Percentiles rank a stretch among this genome's conserved stretches.
These are phyloP conservation scores for Limonomyces culmigenus DNA, from an alignment of 1,284 basidiomycete species.

Conservation along the genomic window DNA sequence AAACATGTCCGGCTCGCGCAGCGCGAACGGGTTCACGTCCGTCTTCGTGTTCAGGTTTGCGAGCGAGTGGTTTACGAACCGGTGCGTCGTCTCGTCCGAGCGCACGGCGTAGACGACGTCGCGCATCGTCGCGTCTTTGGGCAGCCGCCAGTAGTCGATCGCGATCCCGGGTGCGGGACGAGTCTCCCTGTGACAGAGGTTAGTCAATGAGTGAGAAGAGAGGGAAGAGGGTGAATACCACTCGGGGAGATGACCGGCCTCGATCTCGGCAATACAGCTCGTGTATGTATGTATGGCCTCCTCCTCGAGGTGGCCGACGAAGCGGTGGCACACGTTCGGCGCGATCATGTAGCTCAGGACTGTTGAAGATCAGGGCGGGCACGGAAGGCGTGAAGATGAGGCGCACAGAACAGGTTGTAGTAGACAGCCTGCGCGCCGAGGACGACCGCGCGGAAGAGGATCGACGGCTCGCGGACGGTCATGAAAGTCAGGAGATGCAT, in stretches of 20 bases:
- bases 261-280: slow-evolving; percentile 63
- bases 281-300: slow-evolving; percentile 72
- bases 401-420: slow-evolving; percentile 78
- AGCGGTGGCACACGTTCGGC: slow-evolving; percentile 79
- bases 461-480: slow-evolving; percentile 64
- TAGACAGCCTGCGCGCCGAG: slow-evolving; percentile 83
- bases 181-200: slow-evolving; percentile 20
- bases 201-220: slow-evolving; percentile 1
- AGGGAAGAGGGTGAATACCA: slow-evolving; percentile 46
- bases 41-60: slow-evolving; percentile 63
- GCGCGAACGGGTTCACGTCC: slow-evolving; percentile 85
- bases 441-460: slow-evolving; percentile 66
- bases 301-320: slow-evolving; percentile 91
- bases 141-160: slow-evolving; percentile 87
- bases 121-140: slow-evolving; percentile 54
- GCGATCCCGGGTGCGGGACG: slow-evolving; percentile 76
- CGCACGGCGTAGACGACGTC: slow-evolving; percentile 85
- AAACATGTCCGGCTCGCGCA: slow-evolving; percentile 78
- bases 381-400: slow-evolving; percentile 8
- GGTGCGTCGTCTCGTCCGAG: slow-evolving; percentile 85
- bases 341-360: slow-evolving; percentile 73
- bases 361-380: slow-evolving; percentile 11
- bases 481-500: slow-evolving; percentile 94
- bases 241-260: slow-evolving; percentile 74
- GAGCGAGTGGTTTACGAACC: slow-evolving; percentile 86